Percentiles rank a stretch among this genome's conserved stretches.
Conservation (phyloP, 1,139 yeast species). For the Yamadazyma oceani region DNA sequence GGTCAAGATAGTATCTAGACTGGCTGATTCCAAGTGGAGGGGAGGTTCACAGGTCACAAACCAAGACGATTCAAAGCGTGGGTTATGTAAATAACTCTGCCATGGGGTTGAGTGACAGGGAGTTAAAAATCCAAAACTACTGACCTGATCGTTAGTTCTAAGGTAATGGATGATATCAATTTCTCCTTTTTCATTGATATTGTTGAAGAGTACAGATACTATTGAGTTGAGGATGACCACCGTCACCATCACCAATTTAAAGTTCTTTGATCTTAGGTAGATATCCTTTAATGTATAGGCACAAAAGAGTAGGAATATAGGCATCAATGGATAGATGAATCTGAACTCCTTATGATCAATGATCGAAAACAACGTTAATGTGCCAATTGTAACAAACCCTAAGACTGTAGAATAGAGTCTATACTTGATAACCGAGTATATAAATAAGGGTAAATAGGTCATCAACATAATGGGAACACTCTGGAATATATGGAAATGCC, state of each 20-base stretch:
- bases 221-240: constrained; percentile 40
- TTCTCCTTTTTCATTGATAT: constrained; percentile 82
- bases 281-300: constrained; percentile 13
- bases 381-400: constrained; percentile 33
- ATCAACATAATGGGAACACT: constrained; percentile 76
- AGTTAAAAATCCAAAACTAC: constrained; percentile 73
- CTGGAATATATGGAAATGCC: constrained; percentile 83
- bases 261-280: constrained; percentile 3
- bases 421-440: constrained; percentile 18
- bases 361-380: constrained; percentile 56
- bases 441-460: constrained; percentile 60
- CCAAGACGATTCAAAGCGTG: constrained; percentile 53
- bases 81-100: constrained; percentile 78
- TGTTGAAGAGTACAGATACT: constrained; percentile 51
- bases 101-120: constrained; percentile 99
- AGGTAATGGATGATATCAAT: constrained; percentile 62
- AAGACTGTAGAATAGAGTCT: constrained; percentile 15
- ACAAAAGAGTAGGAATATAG: constrained; percentile 50
- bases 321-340: constrained; percentile 85
- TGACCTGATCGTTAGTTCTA: constrained; percentile 27
- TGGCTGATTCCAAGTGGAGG: constrained; percentile 34
- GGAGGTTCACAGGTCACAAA: constrained; percentile 94
- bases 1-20: constrained; percentile 24
- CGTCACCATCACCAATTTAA: constrained; percentile 9
- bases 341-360: constrained; percentile 88